phyloP scores from a whole-genome alignment of 805 yeast species.

The Kodamaea leandrae region DNA sequence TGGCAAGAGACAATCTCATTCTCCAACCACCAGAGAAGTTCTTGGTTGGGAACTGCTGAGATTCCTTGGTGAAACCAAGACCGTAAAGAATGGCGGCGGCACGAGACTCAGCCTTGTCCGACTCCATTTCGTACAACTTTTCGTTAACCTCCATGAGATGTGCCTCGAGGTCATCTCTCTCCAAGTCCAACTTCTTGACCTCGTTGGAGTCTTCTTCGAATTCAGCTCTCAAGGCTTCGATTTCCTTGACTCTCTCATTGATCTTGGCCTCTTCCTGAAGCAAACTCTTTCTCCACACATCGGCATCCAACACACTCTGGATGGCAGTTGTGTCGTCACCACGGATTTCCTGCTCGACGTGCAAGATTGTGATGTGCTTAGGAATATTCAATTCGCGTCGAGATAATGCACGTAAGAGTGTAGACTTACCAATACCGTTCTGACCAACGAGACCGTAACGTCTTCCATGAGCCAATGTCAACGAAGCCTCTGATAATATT shows the following conservation, averaged over 20 bases:
- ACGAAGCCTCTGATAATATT: constrained; percentile 81
- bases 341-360: constrained; percentile 94
- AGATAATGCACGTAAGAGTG: constrained; percentile 84
- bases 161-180: constrained; percentile 79
- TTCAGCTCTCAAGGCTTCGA: constrained; percentile 64
- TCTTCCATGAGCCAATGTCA: constrained; percentile 86
- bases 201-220: constrained; percentile 72
- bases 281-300: constrained; percentile 95
- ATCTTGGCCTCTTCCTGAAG: constrained; percentile 72
- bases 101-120: constrained; percentile 95
- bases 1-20: constrained; percentile 97
- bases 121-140: constrained; percentile 88
- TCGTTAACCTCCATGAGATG: constrained; percentile 77
- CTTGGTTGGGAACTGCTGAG: constrained; percentile 81
- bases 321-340: constrained; percentile 92
- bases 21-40: constrained; percentile 99
- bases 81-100: constrained; percentile 94
- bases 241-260: constrained; percentile 70
- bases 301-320: constrained; percentile 97
- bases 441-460: constrained; percentile 98
- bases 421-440: constrained; percentile 99
- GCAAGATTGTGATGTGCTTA: constrained; percentile 90
- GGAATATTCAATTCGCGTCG: constrained; percentile 94
- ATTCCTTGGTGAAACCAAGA: constrained; percentile 85
- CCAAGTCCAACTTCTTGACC: constrained; percentile 78